phyloP scores from a whole-genome alignment of 306 rosid species.

The Rosa chinensis region DNA sequence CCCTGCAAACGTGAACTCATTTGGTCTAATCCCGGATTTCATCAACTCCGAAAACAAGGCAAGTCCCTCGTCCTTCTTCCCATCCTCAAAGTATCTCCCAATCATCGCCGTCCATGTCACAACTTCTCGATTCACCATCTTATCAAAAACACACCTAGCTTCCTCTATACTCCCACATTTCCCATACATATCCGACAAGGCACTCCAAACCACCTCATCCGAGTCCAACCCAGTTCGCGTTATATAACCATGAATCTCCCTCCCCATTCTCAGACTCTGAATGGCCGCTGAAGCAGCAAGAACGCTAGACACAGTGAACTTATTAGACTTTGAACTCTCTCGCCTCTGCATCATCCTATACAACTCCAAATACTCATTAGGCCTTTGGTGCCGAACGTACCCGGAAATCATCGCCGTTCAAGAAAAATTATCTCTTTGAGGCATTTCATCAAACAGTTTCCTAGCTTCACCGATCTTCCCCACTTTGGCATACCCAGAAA shows the following conservation, averaged over 20 bases:
- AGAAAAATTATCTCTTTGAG: slow-evolving; percentile 56
- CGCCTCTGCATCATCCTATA: slow-evolving; percentile 50
- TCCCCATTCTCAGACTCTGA: slow-evolving; percentile 46
- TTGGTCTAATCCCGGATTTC: slow-evolving; percentile 45
- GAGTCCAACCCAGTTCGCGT: slow-evolving; percentile 45
- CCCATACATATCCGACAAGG: slow-evolving; percentile 58
- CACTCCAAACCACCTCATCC: slow-evolving; percentile 73
- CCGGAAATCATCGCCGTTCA: slow-evolving; percentile 65
- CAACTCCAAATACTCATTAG: slow-evolving; percentile 54
- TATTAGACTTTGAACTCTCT: slow-evolving; percentile 43
- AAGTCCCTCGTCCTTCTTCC: slow-evolving; percentile 63
- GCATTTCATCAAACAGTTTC: slow-evolving; percentile 65
- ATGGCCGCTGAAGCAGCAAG: slow-evolving; percentile 61
- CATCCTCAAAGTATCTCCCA: slow-evolving; percentile 58
- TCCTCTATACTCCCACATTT: slow-evolving; percentile 69
- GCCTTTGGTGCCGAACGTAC: slow-evolving; percentile 36
- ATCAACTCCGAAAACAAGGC: slow-evolving; percentile 49
- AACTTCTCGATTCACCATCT: slow-evolving; percentile 47
- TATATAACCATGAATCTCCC: slow-evolving; percentile 66
- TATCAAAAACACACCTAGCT: slow-evolving; percentile 54
- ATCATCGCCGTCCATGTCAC: slow-evolving; percentile 70
- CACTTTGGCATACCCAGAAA: slow-evolving; percentile 50
- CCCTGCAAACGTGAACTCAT: slow-evolving; percentile 66
- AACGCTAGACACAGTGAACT: slow-evolving; percentile 51
- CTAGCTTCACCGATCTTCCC: slow-evolving; percentile 49